Conservation (phyloP, 192 early-diverging fungal genomes). For the Rhizophagus clarus region DNA sequence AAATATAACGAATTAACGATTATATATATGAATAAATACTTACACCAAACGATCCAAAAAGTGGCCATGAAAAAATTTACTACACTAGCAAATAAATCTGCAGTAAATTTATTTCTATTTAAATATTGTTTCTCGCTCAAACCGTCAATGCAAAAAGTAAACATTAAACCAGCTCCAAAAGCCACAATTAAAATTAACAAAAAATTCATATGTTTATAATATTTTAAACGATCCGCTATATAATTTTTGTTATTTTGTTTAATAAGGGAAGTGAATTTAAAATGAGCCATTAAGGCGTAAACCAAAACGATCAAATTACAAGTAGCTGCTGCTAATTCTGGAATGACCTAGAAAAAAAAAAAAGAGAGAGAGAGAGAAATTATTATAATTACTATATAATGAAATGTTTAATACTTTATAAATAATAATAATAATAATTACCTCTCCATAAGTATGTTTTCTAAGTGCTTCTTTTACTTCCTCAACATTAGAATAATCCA, state of each 20-base stretch:
- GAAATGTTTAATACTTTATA: no score
- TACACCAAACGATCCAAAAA: not conserved
- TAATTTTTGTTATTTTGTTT: not conserved
- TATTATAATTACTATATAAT: no score
- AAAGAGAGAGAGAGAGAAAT: no score
- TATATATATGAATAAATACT: not conserved
- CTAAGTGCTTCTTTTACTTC: not conserved
- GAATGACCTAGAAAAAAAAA: not conserved
- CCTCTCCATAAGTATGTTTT: not conserved
- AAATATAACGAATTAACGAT: no score
- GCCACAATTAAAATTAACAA: not conserved
- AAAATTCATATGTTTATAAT: not conserved
- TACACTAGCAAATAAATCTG: not conserved
- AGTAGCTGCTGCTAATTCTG: not conserved
- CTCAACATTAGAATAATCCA: not conserved
- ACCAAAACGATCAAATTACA: not conserved
- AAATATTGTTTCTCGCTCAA: not conserved
- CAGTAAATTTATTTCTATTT: not conserved
- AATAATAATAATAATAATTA: not conserved
- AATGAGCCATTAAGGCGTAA: not conserved
- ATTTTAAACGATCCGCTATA: not conserved
- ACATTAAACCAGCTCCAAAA: not conserved
- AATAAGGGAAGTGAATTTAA: not conserved
- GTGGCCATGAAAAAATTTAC: not conserved
- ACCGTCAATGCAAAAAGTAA: not conserved